Conservation (phyloP, 2,329 filamentous ascomycete genomes). For the Pseudocercospora crystallina region DNA sequence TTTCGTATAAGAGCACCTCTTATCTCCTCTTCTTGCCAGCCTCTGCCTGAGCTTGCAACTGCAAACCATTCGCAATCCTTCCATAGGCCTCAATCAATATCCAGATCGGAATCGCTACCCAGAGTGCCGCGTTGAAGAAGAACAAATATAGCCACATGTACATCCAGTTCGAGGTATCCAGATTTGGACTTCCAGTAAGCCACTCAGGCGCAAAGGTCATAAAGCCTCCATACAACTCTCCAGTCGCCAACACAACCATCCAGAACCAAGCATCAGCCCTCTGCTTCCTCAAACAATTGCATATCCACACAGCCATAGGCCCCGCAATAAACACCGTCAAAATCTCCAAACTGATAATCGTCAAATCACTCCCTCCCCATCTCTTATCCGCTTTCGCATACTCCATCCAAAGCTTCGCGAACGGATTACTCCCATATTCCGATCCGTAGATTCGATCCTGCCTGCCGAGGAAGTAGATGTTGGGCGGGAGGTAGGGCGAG, state of each 20-base stretch:
- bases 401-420: conserved; percentile 62
- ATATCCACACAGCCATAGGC: conserved; percentile 59
- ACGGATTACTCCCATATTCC: conserved; percentile 55
- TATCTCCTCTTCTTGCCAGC: conserved; percentile 20
- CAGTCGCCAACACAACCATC: conserved; percentile 60
- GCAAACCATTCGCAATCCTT: conserved; percentile 34
- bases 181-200: conserved; percentile 57
- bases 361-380: conserved; percentile 61
- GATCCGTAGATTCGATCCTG: conserved; percentile 58
- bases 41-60: conserved; percentile 9
- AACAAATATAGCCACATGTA: conserved; percentile 64
- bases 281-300: conserved; percentile 44
- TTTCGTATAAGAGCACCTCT: not conserved
- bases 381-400: conserved; percentile 64
- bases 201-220: conserved; percentile 68
- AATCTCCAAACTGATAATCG: conserved; percentile 59
- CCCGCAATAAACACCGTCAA: conserved; percentile 61
- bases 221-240: conserved; percentile 63
- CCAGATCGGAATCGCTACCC: conserved; percentile 61
- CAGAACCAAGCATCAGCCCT: conserved; percentile 53
- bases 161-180: conserved; percentile 61
- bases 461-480: conserved; percentile 55
- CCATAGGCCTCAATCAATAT: conserved; percentile 54
- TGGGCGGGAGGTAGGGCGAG: conserved; percentile 46
- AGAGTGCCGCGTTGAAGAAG: conserved; percentile 62